Evolutionary conservation across 768 basidiomycete species (phyloP), one percentile per base, ranked within the genome.

Genomic region (Cystobasidium onofrii): DNA sequence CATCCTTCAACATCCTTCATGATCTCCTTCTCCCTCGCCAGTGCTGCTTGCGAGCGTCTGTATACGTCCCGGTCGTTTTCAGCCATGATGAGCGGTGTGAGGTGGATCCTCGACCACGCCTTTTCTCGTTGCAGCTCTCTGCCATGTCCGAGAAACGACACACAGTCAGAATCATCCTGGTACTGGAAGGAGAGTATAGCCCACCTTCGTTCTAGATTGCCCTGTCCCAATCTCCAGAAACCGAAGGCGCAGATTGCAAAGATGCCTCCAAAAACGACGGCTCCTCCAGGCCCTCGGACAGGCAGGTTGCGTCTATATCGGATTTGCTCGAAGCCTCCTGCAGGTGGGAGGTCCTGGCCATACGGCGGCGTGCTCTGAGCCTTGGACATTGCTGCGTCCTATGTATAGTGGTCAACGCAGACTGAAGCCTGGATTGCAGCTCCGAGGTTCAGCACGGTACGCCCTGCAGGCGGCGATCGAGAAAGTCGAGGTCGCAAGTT

Each of bases 221-320:
- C 94, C 85, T 85, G 85, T 80, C 92, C 93, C 75, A 96, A 83
- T 74, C 89, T 87, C 84, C 91, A 97, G 83, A 96, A 93, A 18
- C 95, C 95, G 82, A 87, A 93, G 23, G 86, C 88, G 82, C 91
- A 95, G 76, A 97, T 84, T 74, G 86, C 88, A 76, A 87, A 87
- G 77, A 94, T 61, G 72, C 74, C 31, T n/a, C 34, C 52, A 44
- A 75, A 73, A 29, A 73, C 61, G 55, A 50, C 34, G 54, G 69
- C 69, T 71, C 69, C 69, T 71, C 61, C 87, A 66, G 91, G 92
- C 1, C 91, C 91, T 73, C 90, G 87, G 80, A 91, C 84, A 57
- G 95, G 93, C 60, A 98, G 86, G 82, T 94, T 95, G 77, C 95
- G 90, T 82, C 92, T 94, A 86, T 97, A 99, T 82, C 89, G 89